Evolutionary conservation across 352 stramenopile species (phyloP).

Genomic region (Phytophthora melonis): DNA sequence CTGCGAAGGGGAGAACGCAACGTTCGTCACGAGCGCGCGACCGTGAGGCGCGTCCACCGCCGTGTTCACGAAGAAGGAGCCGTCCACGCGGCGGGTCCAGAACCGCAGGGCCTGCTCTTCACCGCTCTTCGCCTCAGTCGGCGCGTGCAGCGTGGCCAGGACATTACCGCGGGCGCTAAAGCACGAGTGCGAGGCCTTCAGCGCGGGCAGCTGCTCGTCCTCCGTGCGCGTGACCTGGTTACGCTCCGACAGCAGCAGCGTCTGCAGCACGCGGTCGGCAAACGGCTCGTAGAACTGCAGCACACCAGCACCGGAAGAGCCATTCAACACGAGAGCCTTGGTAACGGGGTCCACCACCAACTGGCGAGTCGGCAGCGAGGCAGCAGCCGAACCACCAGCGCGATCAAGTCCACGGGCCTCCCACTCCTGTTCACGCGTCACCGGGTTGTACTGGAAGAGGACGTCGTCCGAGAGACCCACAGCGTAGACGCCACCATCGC

Average conservation of each 20-base stretch:
- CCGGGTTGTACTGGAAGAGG: conserved; percentile 86
- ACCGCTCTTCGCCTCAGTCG: conserved; percentile 27
- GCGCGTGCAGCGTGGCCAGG: conserved; percentile 71
- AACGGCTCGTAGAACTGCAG: conserved; percentile 89
- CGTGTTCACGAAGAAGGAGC: conserved; percentile 84
- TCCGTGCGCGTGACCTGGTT: conserved; percentile 89
- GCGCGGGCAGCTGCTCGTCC: conserved; percentile 61
- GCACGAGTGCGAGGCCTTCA: conserved; percentile 58
- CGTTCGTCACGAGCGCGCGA: conserved; percentile 52
- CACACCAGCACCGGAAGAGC: conserved; percentile 61
- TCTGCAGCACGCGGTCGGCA: conserved; percentile 79
- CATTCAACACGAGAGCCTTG: conserved; percentile 71
- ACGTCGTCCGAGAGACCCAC: conserved; percentile 73
- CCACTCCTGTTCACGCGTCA: conserved; percentile 84
- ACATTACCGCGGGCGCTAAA: conserved; percentile 64
- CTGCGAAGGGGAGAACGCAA: conserved; percentile 61
- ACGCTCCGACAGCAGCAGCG: conserved; percentile 75
- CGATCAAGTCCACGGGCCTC: conserved; percentile 70
- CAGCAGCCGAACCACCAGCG: conserved; percentile 46
- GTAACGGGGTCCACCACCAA: conserved; percentile 73
- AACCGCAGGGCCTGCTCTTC: conserved; percentile 79
- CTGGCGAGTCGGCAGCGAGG: conserved; percentile 62
- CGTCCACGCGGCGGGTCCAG: conserved; percentile 79
- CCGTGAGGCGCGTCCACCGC: conserved; percentile 84
- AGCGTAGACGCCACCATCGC: conserved; percentile 67